A percentile compares a stretch with the other conserved stretches of the same genome.
Evolutionary conservation across 163 green algal genomes (phyloP).

Genomic region (Picocystis sp.): DNA sequence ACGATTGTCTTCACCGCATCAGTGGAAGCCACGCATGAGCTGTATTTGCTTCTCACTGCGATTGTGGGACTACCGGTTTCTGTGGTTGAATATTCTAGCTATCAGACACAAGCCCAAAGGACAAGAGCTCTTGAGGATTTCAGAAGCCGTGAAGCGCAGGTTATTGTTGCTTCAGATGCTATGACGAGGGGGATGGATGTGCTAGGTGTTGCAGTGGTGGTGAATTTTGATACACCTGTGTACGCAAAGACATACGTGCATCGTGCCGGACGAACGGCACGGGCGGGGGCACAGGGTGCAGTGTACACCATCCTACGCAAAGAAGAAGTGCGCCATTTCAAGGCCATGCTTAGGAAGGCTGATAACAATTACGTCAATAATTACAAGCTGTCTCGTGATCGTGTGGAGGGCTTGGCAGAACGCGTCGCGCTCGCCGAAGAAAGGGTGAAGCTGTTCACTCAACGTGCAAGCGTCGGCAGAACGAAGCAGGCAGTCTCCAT

Average conservation of each 20-base stretch:
- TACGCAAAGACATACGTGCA: slow-evolving; percentile 85
- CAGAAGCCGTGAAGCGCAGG: slow-evolving; percentile 9
- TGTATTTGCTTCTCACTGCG: slow-evolving; percentile 30
- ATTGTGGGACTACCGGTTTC: neutral
- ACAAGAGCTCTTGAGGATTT: slow-evolving; percentile 13
- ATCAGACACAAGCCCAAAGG: slow-evolving; percentile 20
- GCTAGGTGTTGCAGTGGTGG: slow-evolving; percentile 37
- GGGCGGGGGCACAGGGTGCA: slow-evolving; percentile 39
- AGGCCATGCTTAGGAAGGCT: slow-evolving; percentile 57
- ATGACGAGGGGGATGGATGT: slow-evolving; percentile 90
- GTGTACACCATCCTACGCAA: slow-evolving; percentile 60
- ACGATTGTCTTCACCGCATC: slow-evolving; percentile 67
- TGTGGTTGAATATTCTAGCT: slow-evolving; percentile 41
- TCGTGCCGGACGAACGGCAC: slow-evolving; percentile 52
- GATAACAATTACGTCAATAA: slow-evolving; percentile 56
- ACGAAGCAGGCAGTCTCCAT: too few relatives aligned
- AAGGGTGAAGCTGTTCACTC: too few relatives aligned
- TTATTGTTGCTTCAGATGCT: slow-evolving; percentile 81
- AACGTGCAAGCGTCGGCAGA: too few relatives aligned
- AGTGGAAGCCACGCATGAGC: slow-evolving; percentile 56
- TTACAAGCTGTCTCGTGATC: slow-evolving; percentile 16
- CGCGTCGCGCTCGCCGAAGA: too few relatives aligned
- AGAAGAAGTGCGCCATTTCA: slow-evolving; percentile 69
- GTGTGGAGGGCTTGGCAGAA: slow-evolving; percentile 10
- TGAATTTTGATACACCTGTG: slow-evolving; percentile 82